Evolutionary conservation across 129 eudicot genomes (phyloP).

Genomic region (Arctium minus): DNA sequence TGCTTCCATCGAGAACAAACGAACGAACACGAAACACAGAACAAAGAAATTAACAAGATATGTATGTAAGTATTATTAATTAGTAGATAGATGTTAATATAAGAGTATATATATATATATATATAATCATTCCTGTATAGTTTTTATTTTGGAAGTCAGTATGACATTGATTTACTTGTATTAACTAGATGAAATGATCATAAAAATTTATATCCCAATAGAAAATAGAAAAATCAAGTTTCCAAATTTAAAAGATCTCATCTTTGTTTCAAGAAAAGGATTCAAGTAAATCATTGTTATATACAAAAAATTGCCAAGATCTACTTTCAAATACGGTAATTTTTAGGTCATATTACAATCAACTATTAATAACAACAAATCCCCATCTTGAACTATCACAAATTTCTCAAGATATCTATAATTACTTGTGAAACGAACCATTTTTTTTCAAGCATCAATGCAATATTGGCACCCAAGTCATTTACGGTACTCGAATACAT

Average conservation of each 20-base stretch:
- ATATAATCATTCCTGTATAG: neutral
- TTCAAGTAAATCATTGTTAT: neutral
- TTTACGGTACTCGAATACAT: neutral
- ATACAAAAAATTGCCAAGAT: neutral
- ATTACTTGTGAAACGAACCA: neutral
- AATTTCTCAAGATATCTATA: neutral
- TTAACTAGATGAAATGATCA: neutral
- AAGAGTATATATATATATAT: too few species aligned
- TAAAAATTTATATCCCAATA: neutral
- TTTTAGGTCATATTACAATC: neutral
- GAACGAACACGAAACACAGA: neutral
- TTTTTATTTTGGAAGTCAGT: neutral
- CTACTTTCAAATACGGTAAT: neutral
- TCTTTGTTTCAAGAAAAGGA: neutral
- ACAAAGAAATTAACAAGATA: neutral
- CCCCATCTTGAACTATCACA: neutral
- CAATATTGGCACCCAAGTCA: neutral
- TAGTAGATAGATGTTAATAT: neutral
- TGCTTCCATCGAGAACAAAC: conserved; percentile 30
- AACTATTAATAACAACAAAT: neutral
- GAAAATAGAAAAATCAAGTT: neutral
- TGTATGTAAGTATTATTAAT: neutral
- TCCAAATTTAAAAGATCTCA: neutral
- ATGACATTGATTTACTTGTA: neutral
- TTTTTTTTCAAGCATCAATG: neutral